Evolutionary conservation across 176 grass and related monocot species (phyloP).

Genomic region (Saccharum officinarum): DNA sequence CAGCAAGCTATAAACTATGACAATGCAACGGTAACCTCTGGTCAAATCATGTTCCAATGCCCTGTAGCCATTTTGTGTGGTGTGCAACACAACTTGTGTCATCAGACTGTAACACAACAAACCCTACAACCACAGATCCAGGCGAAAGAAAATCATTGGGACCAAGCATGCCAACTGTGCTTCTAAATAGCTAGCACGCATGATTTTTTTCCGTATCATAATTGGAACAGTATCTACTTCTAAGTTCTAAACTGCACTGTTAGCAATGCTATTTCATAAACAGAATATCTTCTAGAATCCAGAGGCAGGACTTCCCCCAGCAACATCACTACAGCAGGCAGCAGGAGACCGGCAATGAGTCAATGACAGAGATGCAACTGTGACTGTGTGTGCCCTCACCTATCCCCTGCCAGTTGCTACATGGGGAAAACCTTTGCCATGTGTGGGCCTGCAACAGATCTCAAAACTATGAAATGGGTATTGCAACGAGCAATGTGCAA

Average conservation of each 20-base stretch:
- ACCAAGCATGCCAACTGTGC: neutral
- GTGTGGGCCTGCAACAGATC: slow-evolving; percentile 31
- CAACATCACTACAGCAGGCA: neutral
- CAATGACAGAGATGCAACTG: neutral
- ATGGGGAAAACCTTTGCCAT: neutral
- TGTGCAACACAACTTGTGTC: neutral
- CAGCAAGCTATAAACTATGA: neutral
- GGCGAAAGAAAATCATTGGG: neutral
- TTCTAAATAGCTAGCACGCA: neutral
- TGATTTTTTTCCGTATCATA: neutral
- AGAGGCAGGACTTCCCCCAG: neutral
- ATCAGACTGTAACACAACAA: neutral
- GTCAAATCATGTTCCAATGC: neutral
- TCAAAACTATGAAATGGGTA: neutral
- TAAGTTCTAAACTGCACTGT: slow-evolving; percentile 12
- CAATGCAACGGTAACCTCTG: neutral
- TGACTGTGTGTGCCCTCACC: slow-evolving; percentile 7
- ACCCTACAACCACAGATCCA: neutral
- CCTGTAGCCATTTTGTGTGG: neutral
- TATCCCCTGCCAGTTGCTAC: slow-evolving; percentile 19
- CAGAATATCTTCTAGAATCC: slow-evolving; percentile 30
- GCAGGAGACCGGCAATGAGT: neutral
- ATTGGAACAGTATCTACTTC: slow-evolving; percentile 3
- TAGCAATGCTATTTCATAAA: slow-evolving; percentile 1
- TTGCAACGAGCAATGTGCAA: neutral